Base-by-base conservation (phyloP, 2,329 filamentous ascomycete species). In the Cercospora brassicicola region DNA sequence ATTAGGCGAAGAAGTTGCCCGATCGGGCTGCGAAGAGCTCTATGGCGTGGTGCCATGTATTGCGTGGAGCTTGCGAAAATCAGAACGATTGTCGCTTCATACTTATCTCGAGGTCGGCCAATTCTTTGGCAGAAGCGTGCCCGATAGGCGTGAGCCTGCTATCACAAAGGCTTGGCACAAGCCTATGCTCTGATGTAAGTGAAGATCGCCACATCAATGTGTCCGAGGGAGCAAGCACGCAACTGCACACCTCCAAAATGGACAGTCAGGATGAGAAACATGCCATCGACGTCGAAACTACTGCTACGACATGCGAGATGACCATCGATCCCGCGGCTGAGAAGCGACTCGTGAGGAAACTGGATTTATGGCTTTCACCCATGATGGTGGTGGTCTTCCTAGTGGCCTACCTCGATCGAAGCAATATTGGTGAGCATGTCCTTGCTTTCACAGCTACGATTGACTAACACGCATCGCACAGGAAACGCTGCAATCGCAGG, bases 1-100 rank as follows among this genome's bases (percentile, higher is more conserved):
- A 48, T 28, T 60, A 60, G 57, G 57, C 57, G 57, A 42, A 20
- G 30, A n/a, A 60, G 57, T 42, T 60, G 57, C 18, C 57, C 57
- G 57, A 60, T 60, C 57, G 57, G 20, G 57, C 57, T 13, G 5
- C 23, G 3, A 13, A 28, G 20, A 48, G n/a, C 42, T 48, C 9
- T 11, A 10, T 20, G 42, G 2, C 7, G 18, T 48, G 18, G 2
- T 48, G 42, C 18, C 42, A 20, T 18, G 42, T 18, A 48, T 11
- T 20, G 18, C 18, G 42, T 48, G 42, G 8, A 48, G 42, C 4
- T 18, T 18, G 42, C 18, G 42, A 48, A 20, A 9, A 48, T 48
- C 42, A 48, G 2, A 9, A 20, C 11, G n/a, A 20, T 20, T 48
- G 2, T 48, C 42, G 8, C 7, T 20, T 48, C n/a, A 48, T 4